Evolutionary conservation across 139 green algal species (phyloP), one percentile per base, ranked within the genome.

Genomic region (Chlorella sp.): DNA sequence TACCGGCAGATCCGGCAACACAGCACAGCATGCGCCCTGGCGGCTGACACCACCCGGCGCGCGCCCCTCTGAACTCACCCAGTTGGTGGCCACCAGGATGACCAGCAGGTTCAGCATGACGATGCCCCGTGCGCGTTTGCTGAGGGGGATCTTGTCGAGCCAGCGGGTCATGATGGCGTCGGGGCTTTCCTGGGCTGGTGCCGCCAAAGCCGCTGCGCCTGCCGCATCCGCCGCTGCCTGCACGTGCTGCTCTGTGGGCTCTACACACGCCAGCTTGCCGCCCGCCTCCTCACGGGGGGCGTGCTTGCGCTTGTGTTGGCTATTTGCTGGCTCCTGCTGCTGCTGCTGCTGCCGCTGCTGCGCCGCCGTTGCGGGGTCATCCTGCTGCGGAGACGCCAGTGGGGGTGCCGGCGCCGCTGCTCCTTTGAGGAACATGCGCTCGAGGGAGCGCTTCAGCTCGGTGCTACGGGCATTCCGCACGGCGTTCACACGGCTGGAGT

Each of bases 91-190:
- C 24, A 89, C 81, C 34, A 94, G 57, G 28, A 93, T 28, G 3
- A 94, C 92, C 18, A 94, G 92, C 19, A 93, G 11, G 78, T 92
- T 93, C 19, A 93, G 90, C 87, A 93, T 88, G 40, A 92, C 9
- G 18, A 93, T 82, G 64, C 90, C 92, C 0, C 68, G 69, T 4
- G 73, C 68, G 79, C 80, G 64, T 15, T 60, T 42, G 87, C 42
- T 77, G 32, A 90, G 40, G 1, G 83, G 64, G 4, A 90, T 42
- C 28, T 57, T 26, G 48, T 84, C 86, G 73, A 81, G 77, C 42
- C 82, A 40, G 30, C 66, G 85, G 30, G 28, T 19, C 39, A 81
- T 19, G 4, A 48, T 7, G 85, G 69, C n/a, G 66, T 24, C 11
- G 16, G 83, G 28, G 24, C 11, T 26, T 14, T 32, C 64, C 11